A percentile compares a stretch with the other conserved stretches of the same genome.
Evolutionary conservation across 495 filamentous ascomycete species (phyloP).

Genomic region (Hyaloscypha finlandica): DNA sequence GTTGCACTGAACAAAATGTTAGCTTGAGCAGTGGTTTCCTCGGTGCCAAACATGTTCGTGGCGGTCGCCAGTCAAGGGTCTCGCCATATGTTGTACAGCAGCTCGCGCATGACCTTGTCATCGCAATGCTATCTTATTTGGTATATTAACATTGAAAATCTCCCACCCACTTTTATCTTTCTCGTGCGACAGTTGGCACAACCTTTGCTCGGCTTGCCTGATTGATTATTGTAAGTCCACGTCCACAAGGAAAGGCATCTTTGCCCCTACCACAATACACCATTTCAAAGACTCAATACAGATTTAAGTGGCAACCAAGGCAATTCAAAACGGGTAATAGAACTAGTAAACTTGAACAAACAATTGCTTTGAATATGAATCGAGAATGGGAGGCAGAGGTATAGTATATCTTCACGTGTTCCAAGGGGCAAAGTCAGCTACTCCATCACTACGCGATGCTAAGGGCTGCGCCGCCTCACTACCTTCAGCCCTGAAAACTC

Average conservation of each 20-base stretch:
- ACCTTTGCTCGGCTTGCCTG: conserved; percentile 66
- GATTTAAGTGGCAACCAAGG: background rate
- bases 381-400: background rate
- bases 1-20: conserved; percentile 53
- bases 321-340: background rate
- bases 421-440: background rate
- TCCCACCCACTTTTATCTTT: conserved; percentile 42
- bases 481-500: background rate
- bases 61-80: conserved; percentile 1
- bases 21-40: background rate
- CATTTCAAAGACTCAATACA: background rate
- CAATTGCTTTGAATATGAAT: background rate
- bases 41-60: background rate
- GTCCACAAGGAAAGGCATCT: background rate
- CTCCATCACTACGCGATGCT: background rate
- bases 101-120: no score
- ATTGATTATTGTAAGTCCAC: background rate
- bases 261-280: background rate
- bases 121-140: no score
- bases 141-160: no score
- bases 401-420: background rate
- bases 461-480: background rate
- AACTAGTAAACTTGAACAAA: background rate
- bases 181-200: conserved; percentile 63
- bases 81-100: background rate